Evolutionary conservation across 495 filamentous ascomycete genomes (phyloP).

Genomic region (Penicillium bialowiezense): DNA sequence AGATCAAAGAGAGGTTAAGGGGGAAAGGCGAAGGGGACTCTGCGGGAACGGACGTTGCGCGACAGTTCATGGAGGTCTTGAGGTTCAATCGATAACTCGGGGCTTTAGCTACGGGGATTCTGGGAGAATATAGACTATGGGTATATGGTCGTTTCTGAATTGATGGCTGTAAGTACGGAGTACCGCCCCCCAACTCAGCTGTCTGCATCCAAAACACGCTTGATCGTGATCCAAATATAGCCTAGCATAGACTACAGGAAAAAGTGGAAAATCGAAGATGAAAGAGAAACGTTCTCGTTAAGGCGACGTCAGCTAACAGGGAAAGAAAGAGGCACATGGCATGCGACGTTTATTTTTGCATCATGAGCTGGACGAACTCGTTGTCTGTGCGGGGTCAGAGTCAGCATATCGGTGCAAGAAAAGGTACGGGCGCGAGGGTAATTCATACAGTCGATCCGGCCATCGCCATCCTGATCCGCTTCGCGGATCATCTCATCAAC

Average conservation of each 20-base stretch:
- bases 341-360: slow-evolving; percentile 82
- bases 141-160: not conserved
- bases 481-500: slow-evolving; percentile 99
- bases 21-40: slow-evolving; percentile 16
- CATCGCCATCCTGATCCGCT: slow-evolving; percentile 98
- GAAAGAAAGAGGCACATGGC: slow-evolving; percentile 20
- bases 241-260: slow-evolving; percentile 31
- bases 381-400: slow-evolving; percentile 64
- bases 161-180: slow-evolving; percentile 7
- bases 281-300: slow-evolving; percentile 24
- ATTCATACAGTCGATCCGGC: slow-evolving; percentile 84
- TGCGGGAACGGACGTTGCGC: slow-evolving; percentile 43
- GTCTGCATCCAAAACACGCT: slow-evolving; percentile 27
- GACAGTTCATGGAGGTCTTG: slow-evolving; percentile 49
- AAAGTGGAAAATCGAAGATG: slow-evolving; percentile 25
- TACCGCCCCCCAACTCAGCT: slow-evolving; percentile 8
- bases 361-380: slow-evolving; percentile 99
- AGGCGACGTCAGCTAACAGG: slow-evolving; percentile 33
- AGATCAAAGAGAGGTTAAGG: slow-evolving; percentile 32
- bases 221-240: slow-evolving; percentile 28
- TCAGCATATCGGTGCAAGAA: slow-evolving; percentile 8
- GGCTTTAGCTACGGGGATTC: not conserved
- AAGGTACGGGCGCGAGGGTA: not conserved
- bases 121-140: too few relatives aligned
- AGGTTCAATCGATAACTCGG: slow-evolving; percentile 40